Conservation (phyloP, 345 rosid genomes). For the Stellera chamaejasme region DNA sequence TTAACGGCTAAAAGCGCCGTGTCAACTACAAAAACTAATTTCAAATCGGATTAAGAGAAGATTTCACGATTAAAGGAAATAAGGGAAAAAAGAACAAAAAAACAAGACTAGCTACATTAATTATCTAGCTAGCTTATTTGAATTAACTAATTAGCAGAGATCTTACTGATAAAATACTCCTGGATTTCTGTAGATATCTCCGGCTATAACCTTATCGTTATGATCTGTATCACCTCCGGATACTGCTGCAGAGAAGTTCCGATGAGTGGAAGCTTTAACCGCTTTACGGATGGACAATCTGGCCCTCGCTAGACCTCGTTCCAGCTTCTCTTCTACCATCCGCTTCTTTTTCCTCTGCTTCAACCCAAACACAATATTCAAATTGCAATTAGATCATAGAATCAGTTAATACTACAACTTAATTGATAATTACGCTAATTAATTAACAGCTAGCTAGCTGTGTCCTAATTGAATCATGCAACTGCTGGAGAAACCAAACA, state of each 20-base stretch:
- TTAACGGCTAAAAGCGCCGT: too few relatives aligned
- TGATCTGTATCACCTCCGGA: neutral
- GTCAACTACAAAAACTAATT: too few relatives aligned
- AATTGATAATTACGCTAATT: neutral
- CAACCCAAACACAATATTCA: neutral
- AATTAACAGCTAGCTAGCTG: neutral
- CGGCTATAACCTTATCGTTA: slow-evolving; percentile 15
- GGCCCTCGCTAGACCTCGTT: slow-evolving; percentile 52
- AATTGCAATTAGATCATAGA: too few relatives aligned
- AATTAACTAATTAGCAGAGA: neutral
- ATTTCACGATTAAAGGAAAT: too few relatives aligned
- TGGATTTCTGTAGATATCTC: slow-evolving; percentile 47
- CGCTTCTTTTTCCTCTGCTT: slow-evolving; percentile 31
- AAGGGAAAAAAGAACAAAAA: neutral
- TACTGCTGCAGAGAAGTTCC: slow-evolving; percentile 16
- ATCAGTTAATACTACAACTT: too few relatives aligned
- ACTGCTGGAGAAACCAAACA: neutral
- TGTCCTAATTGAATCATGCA: neutral
- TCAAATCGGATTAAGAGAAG: too few relatives aligned
- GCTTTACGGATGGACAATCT: slow-evolving; percentile 54
- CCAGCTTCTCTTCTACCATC: slow-evolving; percentile 22
- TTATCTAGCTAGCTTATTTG: too few relatives aligned
- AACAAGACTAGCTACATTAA: neutral
- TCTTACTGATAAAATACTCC: slow-evolving; percentile 53
- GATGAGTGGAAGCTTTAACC: slow-evolving; percentile 9